These are phyloP conservation scores for Hanseniaspora mollemarum DNA, from an alignment of 805 yeast genomes.

Conservation along the genomic window DNA sequence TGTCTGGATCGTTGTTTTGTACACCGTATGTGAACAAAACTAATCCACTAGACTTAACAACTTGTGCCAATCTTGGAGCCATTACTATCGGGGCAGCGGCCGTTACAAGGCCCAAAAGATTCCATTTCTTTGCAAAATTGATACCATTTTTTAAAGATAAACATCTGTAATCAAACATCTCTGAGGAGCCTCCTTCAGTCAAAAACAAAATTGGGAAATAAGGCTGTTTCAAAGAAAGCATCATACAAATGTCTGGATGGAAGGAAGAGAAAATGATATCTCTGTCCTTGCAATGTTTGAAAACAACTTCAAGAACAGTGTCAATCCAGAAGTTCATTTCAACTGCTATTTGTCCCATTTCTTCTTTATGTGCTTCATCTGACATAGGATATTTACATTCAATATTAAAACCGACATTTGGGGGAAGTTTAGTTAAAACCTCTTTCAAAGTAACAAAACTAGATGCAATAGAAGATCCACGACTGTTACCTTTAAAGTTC, in stretches of 20 bases:
- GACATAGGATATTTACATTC: slow-evolving; percentile 93
- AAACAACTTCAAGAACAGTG: slow-evolving; percentile 67
- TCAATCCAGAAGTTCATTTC: slow-evolving; percentile 84
- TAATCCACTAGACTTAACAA: slow-evolving; percentile 81
- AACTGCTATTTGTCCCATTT: slow-evolving; percentile 70
- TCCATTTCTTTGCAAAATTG: slow-evolving; percentile 83
- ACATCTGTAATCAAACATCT: slow-evolving; percentile 86
- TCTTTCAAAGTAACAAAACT: slow-evolving; percentile 82
- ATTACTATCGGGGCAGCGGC: slow-evolving; percentile 78
- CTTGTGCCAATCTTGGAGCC: slow-evolving; percentile 80
- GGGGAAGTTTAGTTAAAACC: slow-evolving; percentile 68
- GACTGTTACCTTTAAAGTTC: slow-evolving; percentile 82
- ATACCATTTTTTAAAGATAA: slow-evolving; percentile 81
- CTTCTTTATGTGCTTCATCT: slow-evolving; percentile 81
- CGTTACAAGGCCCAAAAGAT: slow-evolving; percentile 78
- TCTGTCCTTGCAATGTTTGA: slow-evolving; percentile 61
- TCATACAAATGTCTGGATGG: slow-evolving; percentile 84
- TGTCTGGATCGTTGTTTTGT: slow-evolving; percentile 71
- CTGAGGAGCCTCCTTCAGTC: slow-evolving; percentile 74
- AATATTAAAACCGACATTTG: slow-evolving; percentile 79
- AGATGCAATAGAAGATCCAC: slow-evolving; percentile 84
- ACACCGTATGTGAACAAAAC: slow-evolving; percentile 90
- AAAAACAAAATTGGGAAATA: slow-evolving; percentile 80
- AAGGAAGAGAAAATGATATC: slow-evolving; percentile 85
- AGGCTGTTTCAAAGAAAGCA: slow-evolving; percentile 84